phyloP scores from a whole-genome alignment of 306 rosid genomes.

The Gynostemma pentaphyllum region DNA sequence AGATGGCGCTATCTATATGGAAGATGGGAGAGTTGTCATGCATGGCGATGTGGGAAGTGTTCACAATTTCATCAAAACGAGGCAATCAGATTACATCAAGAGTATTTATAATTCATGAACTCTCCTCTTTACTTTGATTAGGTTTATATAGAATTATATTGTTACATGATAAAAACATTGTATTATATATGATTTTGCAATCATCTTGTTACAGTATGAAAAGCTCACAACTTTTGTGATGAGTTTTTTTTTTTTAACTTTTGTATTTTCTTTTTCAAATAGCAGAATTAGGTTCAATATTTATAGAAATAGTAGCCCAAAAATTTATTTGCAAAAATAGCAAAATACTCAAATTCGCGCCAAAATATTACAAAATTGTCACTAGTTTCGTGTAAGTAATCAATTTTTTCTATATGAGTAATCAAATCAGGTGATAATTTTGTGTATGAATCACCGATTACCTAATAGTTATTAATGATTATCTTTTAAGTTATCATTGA shows the following conservation, averaged over 20 bases:
- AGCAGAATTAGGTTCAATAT: no score
- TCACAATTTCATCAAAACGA: conserved; percentile 38
- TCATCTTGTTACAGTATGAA: neutral
- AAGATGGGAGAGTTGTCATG: conserved; percentile 56
- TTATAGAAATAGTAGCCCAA: no score
- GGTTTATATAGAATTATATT: neutral
- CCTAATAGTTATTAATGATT: no score
- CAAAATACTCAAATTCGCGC: no score
- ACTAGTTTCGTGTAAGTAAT: no score
- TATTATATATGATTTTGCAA: neutral
- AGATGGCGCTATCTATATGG: conserved; percentile 87
- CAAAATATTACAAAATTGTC: no score
- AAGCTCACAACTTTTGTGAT: no score
- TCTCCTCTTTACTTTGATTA: neutral
- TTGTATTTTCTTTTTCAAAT: neutral
- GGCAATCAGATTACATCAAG: conserved; percentile 59
- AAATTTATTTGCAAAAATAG: no score
- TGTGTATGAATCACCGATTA: no score
- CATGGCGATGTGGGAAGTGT: conserved; percentile 44
- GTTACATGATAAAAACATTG: neutral
- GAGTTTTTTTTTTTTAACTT: neutral
- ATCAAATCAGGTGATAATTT: no score
- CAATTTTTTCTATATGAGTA: no score
- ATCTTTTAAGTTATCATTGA: no score
- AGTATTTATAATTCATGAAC: conserved; percentile 19